Conservation (phyloP, 805 yeast genomes). For the Maudiozyma barnettii region DNA sequence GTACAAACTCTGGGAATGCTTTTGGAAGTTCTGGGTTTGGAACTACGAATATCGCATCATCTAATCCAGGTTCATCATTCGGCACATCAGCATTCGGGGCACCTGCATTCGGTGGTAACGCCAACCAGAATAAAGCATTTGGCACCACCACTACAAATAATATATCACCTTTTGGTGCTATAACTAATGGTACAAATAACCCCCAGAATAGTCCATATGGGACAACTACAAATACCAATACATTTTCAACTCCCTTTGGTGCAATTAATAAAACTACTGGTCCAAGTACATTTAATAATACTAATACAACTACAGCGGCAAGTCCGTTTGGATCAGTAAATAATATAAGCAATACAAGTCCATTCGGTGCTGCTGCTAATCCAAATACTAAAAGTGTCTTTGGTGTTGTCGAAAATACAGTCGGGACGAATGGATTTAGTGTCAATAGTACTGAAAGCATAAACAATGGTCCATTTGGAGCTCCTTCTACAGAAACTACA, state of each 20-base stretch:
- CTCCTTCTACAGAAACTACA: not conserved
- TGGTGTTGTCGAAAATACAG: not conserved
- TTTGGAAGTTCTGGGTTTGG: slow-evolving; percentile 1
- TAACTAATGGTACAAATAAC: not conserved
- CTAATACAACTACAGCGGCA: slow-evolving; percentile 1
- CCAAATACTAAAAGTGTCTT: slow-evolving; percentile 6
- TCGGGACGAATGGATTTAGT: not conserved
- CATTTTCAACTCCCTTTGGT: slow-evolving; percentile 7
- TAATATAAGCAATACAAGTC: not conserved
- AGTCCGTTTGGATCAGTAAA: not conserved
- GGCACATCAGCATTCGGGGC: slow-evolving; percentile 9
- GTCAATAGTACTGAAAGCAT: not conserved
- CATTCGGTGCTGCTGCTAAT: not conserved
- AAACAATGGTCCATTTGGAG: not conserved
- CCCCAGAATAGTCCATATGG: not conserved
- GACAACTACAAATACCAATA: slow-evolving; percentile 6
- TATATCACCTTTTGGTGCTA: slow-evolving; percentile 12
- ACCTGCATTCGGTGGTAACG: slow-evolving; percentile 9
- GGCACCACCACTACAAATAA: slow-evolving; percentile 15
- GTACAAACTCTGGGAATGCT: not conserved
- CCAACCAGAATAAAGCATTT: slow-evolving; percentile 1
- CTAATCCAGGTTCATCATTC: no score
- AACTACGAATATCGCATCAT: not conserved
- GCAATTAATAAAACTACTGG: slow-evolving; percentile 10
- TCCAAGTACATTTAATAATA: slow-evolving; percentile 18